Base-by-base conservation (phyloP, 2,329 filamentous ascomycete species). In the Claviceps arundinis region DNA sequence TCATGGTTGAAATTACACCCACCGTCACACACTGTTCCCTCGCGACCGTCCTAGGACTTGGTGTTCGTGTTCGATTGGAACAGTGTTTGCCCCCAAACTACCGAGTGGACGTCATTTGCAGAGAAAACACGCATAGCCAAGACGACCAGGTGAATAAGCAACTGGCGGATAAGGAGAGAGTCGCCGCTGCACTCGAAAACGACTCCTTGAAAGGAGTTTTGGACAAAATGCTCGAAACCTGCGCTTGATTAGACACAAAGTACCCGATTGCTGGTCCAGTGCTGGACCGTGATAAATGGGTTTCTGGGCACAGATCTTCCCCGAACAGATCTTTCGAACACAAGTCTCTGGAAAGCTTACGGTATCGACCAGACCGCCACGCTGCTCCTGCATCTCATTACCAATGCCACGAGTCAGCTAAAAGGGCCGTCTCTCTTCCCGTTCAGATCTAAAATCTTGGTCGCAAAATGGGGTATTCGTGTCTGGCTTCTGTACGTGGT, bases 141-240 rank as follows among this genome's bases (percentile, higher is more conserved):
- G 91, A 89, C 46, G 89, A 95, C 56, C 89, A 95, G 66, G 89
- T 96, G 50, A 96, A 95, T 71, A 96, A 96, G 74, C 93, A 98
- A 70, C 73, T 98, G 44, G 87, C 83, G 37, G 93, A 98, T 70
- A 98, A 97, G 74, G 93, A 98, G 72, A 77, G 93, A 55, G 93
- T 98, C 45, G 90, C 91, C 1, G 93, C 93, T 9, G 93, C 93
- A 6, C 73, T 96, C 60, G 93, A 97, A 69, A 98, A 98, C 65
- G 87, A 87, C 52, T 94, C 87, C 1, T 72, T 98, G 55, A 89
- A 88, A 74, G 83, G 83, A 42, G 87, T 96, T 37, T 75, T 98
- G 57, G 82, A 87, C 65, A 95, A 93, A 70, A 97, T 98, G 93
- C 76, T 97, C 56, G 83, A 88, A 65, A 91, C 86, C 1, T 95